Conservation (phyloP, 2,329 filamentous ascomycete genomes). For the Colletotrichum cuscutae region DNA sequence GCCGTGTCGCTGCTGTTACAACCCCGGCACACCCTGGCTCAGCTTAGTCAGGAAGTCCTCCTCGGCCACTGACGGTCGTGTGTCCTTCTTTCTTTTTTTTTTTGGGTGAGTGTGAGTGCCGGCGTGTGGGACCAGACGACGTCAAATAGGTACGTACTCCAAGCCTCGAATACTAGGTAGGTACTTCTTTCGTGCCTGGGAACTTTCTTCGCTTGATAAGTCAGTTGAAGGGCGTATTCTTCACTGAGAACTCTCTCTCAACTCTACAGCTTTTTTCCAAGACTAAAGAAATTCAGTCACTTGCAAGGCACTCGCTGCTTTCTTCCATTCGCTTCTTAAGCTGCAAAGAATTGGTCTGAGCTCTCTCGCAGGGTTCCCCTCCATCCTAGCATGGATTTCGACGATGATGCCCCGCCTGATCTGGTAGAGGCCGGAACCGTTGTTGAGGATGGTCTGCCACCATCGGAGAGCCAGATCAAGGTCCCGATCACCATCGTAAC, state of each 20-base stretch:
- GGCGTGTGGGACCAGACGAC: constrained; percentile 9
- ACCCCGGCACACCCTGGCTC: not conserved
- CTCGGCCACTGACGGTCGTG: not conserved
- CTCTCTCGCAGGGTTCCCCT: constrained; percentile 29
- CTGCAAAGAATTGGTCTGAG: constrained; percentile 16
- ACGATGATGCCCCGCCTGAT: constrained; percentile 75
- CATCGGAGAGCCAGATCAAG: constrained; percentile 64
- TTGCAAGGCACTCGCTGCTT: not conserved
- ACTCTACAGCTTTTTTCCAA: not conserved
- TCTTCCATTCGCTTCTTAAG: not conserved
- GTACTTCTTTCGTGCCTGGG: not conserved
- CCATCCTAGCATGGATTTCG: constrained; percentile 63
- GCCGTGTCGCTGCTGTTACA: not conserved
- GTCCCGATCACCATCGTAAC: constrained; percentile 90
- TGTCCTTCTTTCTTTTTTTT: not conserved
- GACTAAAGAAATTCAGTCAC: not conserved
- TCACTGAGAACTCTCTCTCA: not conserved
- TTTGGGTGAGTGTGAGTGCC: constrained; percentile 7
- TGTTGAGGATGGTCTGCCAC: constrained; percentile 50
- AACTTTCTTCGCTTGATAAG: not conserved
- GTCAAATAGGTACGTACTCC: constrained; percentile 27
- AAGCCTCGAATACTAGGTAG: not conserved
- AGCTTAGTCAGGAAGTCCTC: constrained; percentile 24
- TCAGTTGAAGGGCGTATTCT: not conserved
- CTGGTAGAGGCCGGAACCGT: constrained; percentile 61